Base-by-base conservation (phyloP, 2,329 filamentous ascomycete species). In the Thielaviopsis populi region DNA sequence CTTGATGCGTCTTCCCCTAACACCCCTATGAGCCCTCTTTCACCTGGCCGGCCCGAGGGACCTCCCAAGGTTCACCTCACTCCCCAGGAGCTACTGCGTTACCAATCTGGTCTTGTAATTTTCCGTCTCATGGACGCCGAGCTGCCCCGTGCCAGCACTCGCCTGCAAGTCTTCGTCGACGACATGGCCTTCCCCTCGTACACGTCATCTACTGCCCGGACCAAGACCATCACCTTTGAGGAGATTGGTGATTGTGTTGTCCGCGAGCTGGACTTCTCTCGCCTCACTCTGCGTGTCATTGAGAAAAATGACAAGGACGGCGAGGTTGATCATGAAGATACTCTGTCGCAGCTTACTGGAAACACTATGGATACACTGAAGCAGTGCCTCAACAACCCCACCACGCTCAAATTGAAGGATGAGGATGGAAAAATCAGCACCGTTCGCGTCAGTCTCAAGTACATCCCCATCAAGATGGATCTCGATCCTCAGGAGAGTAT, bases 161-260 rank as follows among this genome's bases (percentile, higher is more conserved):
- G 89, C 67, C 78, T 99, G 24, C 91, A 99, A 73, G 83, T 99
- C 7, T 78, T 92, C 67, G 94, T 97, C 73, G 94, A 99, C 73
- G 94, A 99, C 72, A 91, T 94, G 82, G 83, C 89, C 40, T 97
- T 94, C 76, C 87, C 94, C 0, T 88, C 91, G 0, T 97, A 96
- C 72, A 80, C 83, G 1, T 95, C 91, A 11, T 84, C 88, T 0
- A 89, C 85, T 68, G 86, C 91, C 40, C 85, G 83, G 70, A 81
- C 79, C 48, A 86, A 80, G 69, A 77, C 80, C 11, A 82, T 85
- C 71, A 88, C 83, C 62, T 90, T 97, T 73, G 89, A 94, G 69
- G 94, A 99, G 75, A 91, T 91, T 70, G 91, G 92, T 59, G 94
- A 99, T 74, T 94, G 91, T 63, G 91, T 99, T 75, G 88, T 99